These are phyloP conservation scores for Sanghuangporus weigelae DNA, from an alignment of 1,284 basidiomycete genomes.

Conservation along the genomic window DNA sequence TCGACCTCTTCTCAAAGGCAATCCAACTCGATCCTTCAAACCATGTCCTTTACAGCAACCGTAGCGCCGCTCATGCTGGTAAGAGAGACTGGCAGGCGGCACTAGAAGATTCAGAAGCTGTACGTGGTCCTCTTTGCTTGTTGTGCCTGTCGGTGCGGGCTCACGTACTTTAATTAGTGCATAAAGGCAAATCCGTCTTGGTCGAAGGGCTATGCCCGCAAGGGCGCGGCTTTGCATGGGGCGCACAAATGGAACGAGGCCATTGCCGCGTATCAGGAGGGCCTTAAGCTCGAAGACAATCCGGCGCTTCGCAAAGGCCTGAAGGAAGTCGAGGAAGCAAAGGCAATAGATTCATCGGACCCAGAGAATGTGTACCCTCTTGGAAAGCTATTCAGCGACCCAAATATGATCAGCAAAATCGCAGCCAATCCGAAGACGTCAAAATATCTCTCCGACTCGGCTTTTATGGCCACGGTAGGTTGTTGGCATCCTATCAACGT, in stretches of 20 bases:
- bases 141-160: conserved; percentile 6
- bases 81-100: conserved; percentile 77
- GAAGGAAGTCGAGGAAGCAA: conserved; percentile 79
- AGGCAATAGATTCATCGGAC: conserved; percentile 23
- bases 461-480: conserved; percentile 66
- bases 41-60: conserved; percentile 91
- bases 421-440: conserved; percentile 83
- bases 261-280: conserved; percentile 70
- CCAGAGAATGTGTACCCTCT: conserved; percentile 46
- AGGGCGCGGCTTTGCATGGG: conserved; percentile 94
- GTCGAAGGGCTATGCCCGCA: conserved; percentile 89
- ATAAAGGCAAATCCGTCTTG: conserved; percentile 79
- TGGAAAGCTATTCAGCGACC: conserved; percentile 82
- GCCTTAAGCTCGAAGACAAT: conserved; percentile 78
- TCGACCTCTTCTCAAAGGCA: conserved; percentile 83
- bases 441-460: conserved; percentile 78
- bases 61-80: conserved; percentile 85
- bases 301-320: conserved; percentile 83
- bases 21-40: conserved; percentile 80
- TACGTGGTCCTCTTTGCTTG: conserved; percentile 30
- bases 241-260: conserved; percentile 76
- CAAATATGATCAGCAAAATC: conserved; percentile 78
- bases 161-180: conserved; percentile 39
- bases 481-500: not conserved
- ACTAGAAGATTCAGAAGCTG: conserved; percentile 88